phyloP scores from a whole-genome alignment of 805 yeast species.

The Hanseniaspora hatyaiensis region DNA sequence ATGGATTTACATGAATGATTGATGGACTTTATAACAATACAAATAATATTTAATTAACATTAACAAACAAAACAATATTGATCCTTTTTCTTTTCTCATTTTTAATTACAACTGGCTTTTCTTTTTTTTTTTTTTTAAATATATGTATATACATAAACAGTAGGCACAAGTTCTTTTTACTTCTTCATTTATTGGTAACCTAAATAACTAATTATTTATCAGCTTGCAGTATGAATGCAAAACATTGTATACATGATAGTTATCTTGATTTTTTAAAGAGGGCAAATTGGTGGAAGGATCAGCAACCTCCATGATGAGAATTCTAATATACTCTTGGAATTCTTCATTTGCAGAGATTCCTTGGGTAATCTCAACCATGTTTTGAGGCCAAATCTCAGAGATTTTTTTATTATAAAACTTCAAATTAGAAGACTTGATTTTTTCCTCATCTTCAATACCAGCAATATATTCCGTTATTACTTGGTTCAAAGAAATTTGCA shows the following conservation, averaged over 20 bases:
- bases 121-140: no score
- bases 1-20: slow-evolving; percentile 32
- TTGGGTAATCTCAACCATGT: slow-evolving; percentile 11
- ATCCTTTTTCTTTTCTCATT: no score
- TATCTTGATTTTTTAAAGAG: slow-evolving; percentile 19
- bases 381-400: background rate
- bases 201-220: slow-evolving; percentile 1
- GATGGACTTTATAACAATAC: no score
- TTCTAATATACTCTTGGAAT: slow-evolving; percentile 22
- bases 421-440: no score
- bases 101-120: no score
- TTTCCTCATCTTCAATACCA: background rate
- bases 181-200: no score
- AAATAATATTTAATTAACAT: no score
- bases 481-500: slow-evolving; percentile 18
- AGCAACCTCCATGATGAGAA: slow-evolving; percentile 24
- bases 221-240: background rate
- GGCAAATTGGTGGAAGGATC: slow-evolving; percentile 25
- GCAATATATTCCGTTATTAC: background rate
- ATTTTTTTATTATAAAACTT: background rate
- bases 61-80: no score
- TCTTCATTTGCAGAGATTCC: slow-evolving; percentile 22
- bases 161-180: no score
- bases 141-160: background rate
- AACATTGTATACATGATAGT: background rate